Percentiles rank a stretch among this genome's conserved stretches.
Evolutionary conservation across 768 basidiomycete genomes (phyloP).

Genomic region (Boletus eberwhitei): DNA sequence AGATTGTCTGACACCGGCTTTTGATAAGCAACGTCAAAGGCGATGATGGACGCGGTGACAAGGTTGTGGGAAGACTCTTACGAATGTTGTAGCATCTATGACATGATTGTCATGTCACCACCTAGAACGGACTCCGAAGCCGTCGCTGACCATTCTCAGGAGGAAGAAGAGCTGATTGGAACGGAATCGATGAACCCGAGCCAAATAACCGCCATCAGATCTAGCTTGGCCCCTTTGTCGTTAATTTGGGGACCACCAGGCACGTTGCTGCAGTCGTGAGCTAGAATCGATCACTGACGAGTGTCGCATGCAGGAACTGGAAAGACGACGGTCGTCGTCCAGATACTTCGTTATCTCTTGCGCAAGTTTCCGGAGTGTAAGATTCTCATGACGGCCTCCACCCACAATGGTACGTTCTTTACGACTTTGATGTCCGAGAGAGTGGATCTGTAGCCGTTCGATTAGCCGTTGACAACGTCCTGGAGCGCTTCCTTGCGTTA

Average conservation of each 20-base stretch:
- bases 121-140: conserved; percentile 20
- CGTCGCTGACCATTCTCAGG: neutral
- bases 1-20: conserved; percentile 1
- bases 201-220: conserved; percentile 48
- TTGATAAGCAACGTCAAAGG: conserved; percentile 51
- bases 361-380: conserved; percentile 35
- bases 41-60: conserved; percentile 62
- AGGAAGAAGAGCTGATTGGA: conserved; percentile 12
- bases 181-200: conserved; percentile 46
- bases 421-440: neutral
- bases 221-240: conserved; percentile 43
- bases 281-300: neutral
- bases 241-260: conserved; percentile 73
- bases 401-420: conserved; percentile 52
- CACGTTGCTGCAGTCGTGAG: conserved; percentile 11
- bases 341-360: conserved; percentile 48
- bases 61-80: conserved; percentile 42
- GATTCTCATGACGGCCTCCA: conserved; percentile 70
- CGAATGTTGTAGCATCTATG: conserved; percentile 48
- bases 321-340: conserved; percentile 67
- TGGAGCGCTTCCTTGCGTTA: conserved; percentile 55
- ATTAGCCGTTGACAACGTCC: conserved; percentile 67
- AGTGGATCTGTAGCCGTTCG: neutral
- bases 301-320: conserved; percentile 49
- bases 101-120: conserved; percentile 39